These are phyloP conservation scores for Tuber indicum DNA, from an alignment of 495 filamentous ascomycete genomes.

Conservation along the genomic window DNA sequence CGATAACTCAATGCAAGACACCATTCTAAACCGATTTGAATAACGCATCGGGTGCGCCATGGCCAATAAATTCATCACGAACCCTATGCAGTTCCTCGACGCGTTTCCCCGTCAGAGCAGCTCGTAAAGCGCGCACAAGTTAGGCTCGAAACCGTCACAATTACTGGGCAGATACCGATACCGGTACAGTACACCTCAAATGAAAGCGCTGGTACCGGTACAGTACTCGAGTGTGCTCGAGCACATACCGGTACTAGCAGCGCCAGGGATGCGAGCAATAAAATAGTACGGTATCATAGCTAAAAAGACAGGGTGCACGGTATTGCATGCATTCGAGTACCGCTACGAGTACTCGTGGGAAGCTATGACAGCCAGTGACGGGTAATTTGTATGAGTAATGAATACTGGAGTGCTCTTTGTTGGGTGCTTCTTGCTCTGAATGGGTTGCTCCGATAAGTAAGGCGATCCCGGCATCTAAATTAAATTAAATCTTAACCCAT, in stretches of 20 bases:
- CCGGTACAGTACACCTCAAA: background rate
- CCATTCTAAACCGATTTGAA: background rate
- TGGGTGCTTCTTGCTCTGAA: background rate
- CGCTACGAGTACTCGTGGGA: too few species aligned
- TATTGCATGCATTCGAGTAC: too few species aligned
- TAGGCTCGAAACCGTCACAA: background rate
- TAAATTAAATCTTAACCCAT: background rate
- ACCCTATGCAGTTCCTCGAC: background rate
- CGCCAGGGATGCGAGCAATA: background rate
- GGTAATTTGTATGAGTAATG: background rate
- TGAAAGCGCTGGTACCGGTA: background rate
- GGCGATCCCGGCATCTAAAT: background rate
- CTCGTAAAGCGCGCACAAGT: background rate
- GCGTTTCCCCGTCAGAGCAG: background rate
- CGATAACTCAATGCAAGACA: background rate
- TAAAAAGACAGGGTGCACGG: too few species aligned
- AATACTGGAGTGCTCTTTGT: background rate
- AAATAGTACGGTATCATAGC: background rate
- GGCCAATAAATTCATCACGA: background rate
- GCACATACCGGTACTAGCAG: background rate
- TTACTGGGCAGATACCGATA: background rate
- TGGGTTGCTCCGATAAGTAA: background rate
- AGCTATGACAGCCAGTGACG: too few species aligned
- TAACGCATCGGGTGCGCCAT: background rate
- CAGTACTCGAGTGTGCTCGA: too few species aligned